Evolutionary conservation across 768 basidiomycete species (phyloP), one percentile per base, ranked within the genome.

Genomic region (Xerocomus spinulosus): DNA sequence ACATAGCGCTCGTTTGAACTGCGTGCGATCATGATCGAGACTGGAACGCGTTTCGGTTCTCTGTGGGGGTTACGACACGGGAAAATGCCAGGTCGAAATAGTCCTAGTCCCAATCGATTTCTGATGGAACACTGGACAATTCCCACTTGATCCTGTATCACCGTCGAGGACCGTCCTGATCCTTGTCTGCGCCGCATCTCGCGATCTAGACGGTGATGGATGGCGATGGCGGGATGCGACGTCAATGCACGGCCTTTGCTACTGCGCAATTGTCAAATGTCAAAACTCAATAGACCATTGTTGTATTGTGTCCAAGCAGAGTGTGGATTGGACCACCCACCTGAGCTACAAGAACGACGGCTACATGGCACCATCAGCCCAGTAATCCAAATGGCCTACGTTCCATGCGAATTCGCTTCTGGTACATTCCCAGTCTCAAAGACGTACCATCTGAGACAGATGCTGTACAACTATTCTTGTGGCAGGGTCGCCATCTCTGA

Each of bases 91-190:
- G 43, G 29, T 28, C 39, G 32, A 39, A 36, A 46, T 13, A 12
- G 41, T 17, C 36, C 61, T 52, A 63, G 48, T 52, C 52, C 50
- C 54, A 50, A 58, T 57, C 51, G 61, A 57, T 61, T 66, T 64
- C 64, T 64, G 62, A 64, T 64, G 62, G 62, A 64, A 63, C n/a
- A 61, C 56, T 29, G 33, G 48, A n/a, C n/a, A n/a, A n/a, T n/a
- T n/a, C n/a, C n/a, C n/a, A n/a, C n/a, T n/a, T 38, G 21, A 44
- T 39, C 29, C 36, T 42, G 40, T 52, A 53, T 49, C 51, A 30
- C 49, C 51, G 38, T 40, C 35, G 40, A 45, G 49, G 34, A 55
- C 34, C 24, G 10, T 40, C 12, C 9, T n/a, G n/a, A n/a, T n/a
- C n/a, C n/a, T n/a, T n/a, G n/a, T n/a, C n/a, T n/a, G n/a, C n/a